Base-by-base conservation (phyloP, 2,329 filamentous ascomycete species). In the Xylariaceae sp. region DNA sequence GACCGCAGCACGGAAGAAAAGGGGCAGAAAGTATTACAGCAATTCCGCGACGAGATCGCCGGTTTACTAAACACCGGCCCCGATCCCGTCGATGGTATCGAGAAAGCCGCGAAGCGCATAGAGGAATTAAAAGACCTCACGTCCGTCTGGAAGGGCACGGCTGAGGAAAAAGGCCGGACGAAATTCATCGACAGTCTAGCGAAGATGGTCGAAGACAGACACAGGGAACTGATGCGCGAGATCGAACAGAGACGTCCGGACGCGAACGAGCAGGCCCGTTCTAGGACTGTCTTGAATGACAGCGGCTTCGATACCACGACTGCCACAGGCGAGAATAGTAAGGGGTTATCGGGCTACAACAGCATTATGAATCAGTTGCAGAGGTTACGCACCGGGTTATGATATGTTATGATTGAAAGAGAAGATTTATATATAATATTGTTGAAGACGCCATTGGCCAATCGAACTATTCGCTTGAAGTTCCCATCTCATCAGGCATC, bases 61-160 rank as follows among this genome's bases (percentile, higher is more conserved):
- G 81, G 80, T 39, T 74, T 96, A 2, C 75, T 97, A 10, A 79
- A 81, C 71, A 72, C 72, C 49, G 67, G 80, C 5, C 75, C 79
- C 0, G 85, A 88, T 50, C 81, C 84, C 0, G 78, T 87, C 10
- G 80, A 81, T 50, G 90, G 89, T 13, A 79, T 94, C 7, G 87
- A 90, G 64, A 86, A 86, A 59, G 94, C 94, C 0, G 83, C 83
- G 10, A 80, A 81, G 57, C 80, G 90, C 50, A 86, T 97, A 11
- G 87, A 91, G 69, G 85, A 89, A 70, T 79, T 97, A 58, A 87
- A 91, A 69, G 82, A 86, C 63, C 75, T 97, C 64, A 85, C 86
- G 3, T 76, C 76, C n/a, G 86, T 99, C 18, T 99, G 94, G 92
- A 93, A 89, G 72, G 92, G 92, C n/a, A 97, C 94, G 2, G 88